Evolutionary conservation across 1,284 basidiomycete genomes (phyloP).

Genomic region (Ceratobasidium papillatum): DNA sequence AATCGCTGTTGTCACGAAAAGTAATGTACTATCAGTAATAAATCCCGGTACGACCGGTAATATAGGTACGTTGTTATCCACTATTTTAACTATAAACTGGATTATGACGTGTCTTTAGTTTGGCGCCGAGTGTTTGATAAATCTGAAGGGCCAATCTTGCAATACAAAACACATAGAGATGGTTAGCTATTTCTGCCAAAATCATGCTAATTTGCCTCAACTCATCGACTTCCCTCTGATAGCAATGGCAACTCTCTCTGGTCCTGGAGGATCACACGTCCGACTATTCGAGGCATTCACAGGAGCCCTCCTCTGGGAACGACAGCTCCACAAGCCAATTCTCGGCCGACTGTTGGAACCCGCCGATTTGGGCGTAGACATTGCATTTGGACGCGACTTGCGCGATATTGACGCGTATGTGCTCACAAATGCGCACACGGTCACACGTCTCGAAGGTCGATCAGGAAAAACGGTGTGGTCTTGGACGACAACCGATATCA

Average conservation of each 20-base stretch:
- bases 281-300: constrained; percentile 72
- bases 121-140: constrained; percentile 83
- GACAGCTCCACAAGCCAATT: constrained; percentile 61
- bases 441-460: constrained; percentile 59
- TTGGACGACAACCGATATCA: constrained; percentile 70
- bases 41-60: constrained; percentile 71
- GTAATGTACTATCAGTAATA: constrained; percentile 82
- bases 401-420: constrained; percentile 57
- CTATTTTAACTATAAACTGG: neutral
- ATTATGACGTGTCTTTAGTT: constrained; percentile 56
- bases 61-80: constrained; percentile 64
- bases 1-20: constrained; percentile 74
- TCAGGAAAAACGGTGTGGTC: constrained; percentile 68
- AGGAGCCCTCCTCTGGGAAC: constrained; percentile 77
- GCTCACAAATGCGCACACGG: constrained; percentile 67
- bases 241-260: constrained; percentile 81
- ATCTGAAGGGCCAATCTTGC: constrained; percentile 68
- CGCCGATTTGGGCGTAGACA: constrained; percentile 57
- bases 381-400: constrained; percentile 51
- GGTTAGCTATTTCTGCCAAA: constrained; percentile 54
- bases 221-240: neutral
- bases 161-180: constrained; percentile 69
- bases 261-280: constrained; percentile 73
- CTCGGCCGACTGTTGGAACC: constrained; percentile 62
- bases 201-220: neutral